A percentile compares a stretch with the other conserved stretches of the same genome.
Evolutionary conservation across 192 early-diverging fungal species (phyloP).

Genomic region (Paraglomus brasilianum): DNA sequence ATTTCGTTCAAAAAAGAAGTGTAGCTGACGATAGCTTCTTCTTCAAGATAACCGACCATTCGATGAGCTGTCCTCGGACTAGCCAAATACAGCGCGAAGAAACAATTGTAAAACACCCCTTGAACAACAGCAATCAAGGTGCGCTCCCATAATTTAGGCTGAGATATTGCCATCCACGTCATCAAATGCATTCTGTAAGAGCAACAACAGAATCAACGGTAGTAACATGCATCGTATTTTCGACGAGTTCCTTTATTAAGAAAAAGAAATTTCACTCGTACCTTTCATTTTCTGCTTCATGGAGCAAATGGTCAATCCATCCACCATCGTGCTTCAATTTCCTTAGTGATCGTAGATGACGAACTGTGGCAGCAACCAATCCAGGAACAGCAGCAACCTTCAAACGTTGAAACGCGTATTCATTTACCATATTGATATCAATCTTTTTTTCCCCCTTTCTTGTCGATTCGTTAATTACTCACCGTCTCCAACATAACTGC

Average conservation of each 20-base stretch:
- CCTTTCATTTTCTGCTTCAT: conserved; percentile 92
- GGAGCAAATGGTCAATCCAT: conserved; percentile 86
- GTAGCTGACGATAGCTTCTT: conserved; percentile 90
- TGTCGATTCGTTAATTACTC: conserved; percentile 29
- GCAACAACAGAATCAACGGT: no score
- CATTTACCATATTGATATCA: neutral
- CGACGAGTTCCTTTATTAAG: neutral
- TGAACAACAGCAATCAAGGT: conserved; percentile 72
- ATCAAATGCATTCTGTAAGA: conserved; percentile 57
- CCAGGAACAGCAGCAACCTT: conserved; percentile 57
- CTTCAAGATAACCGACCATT: conserved; percentile 91
- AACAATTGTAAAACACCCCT: conserved; percentile 88
- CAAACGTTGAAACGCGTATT: neutral
- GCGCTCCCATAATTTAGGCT: conserved; percentile 63
- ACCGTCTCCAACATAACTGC: conserved; percentile 79
- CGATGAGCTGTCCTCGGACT: conserved; percentile 82
- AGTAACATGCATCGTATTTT: neutral
- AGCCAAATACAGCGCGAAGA: conserved; percentile 82
- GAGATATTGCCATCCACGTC: conserved; percentile 75
- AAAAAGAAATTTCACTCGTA: conserved; percentile 42
- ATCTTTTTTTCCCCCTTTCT: neutral
- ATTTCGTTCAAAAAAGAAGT: conserved; percentile 85
- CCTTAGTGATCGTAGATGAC: conserved; percentile 77
- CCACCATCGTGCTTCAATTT: conserved; percentile 81
- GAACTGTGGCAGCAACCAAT: conserved; percentile 82